phyloP scores from a whole-genome alignment of 495 filamentous ascomycete species.

The Xeromyces bisporus region DNA sequence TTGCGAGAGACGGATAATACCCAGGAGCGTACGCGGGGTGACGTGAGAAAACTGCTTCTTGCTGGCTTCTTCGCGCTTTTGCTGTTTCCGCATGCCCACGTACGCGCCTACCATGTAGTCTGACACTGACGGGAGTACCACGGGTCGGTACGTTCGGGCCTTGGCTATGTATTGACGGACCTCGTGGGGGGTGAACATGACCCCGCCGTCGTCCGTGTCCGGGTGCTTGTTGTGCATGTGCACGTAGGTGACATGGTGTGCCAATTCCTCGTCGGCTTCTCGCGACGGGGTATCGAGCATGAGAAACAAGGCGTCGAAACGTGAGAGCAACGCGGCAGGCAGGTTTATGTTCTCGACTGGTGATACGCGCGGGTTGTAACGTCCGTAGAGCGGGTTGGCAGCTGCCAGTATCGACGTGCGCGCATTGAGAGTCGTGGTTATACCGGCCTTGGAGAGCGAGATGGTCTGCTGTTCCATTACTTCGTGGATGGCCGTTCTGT shows the following conservation, averaged over 20 bases:
- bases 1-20: conserved; percentile 82
- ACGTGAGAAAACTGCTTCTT: conserved; percentile 87
- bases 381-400: conserved; percentile 91
- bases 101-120: conserved; percentile 97
- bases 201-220: conserved; percentile 45
- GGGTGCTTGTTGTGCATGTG: conserved; percentile 96
- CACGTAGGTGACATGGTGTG: conserved; percentile 86
- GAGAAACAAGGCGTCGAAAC: conserved; percentile 93
- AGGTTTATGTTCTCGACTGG: conserved; percentile 98
- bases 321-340: conserved; percentile 82
- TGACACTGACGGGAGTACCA: conserved; percentile 63
- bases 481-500: conserved; percentile 96
- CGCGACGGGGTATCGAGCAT: conserved; percentile 84
- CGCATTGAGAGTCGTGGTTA: conserved; percentile 88
- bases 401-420: conserved; percentile 95
- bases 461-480: conserved; percentile 99
- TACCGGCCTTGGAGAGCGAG: conserved; percentile 95
- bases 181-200: conserved; percentile 75
- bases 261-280: conserved; percentile 83
- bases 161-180: conserved; percentile 92
- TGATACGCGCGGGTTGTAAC: conserved; percentile 91
- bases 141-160: conserved; percentile 72
- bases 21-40: conserved; percentile 80
- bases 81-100: conserved; percentile 74
- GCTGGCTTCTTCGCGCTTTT: conserved; percentile 72